A percentile compares a stretch with the other conserved stretches of the same genome.
These are phyloP conservation scores for Annona cherimola DNA, from an alignment of 164 flowering plant species.

Conservation along the genomic window DNA sequence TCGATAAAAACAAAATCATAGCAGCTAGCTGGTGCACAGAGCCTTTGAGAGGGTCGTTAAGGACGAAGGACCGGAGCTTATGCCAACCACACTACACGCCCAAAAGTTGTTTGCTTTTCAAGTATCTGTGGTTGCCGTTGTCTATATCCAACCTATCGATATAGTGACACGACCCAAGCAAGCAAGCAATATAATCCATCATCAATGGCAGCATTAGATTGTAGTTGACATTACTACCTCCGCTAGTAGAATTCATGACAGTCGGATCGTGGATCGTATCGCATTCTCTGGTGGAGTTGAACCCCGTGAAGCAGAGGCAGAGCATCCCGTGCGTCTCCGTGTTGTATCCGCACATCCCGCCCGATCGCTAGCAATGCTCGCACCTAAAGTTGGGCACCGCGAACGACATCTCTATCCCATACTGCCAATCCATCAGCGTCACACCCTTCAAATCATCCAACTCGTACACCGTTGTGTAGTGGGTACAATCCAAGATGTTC, in stretches of 20 bases:
- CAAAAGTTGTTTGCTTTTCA: too few species aligned
- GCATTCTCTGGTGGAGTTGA: conserved; percentile 65
- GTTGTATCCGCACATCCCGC: conserved; percentile 84
- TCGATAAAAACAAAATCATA: too few species aligned
- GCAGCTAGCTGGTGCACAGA: too few species aligned
- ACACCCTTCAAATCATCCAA: conserved; percentile 47
- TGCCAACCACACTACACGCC: too few species aligned
- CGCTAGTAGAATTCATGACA: not conserved
- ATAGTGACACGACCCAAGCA: too few species aligned
- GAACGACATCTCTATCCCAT: conserved; percentile 64
- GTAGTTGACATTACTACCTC: not conserved
- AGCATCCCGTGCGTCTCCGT: conserved; percentile 53
- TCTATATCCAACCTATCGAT: too few species aligned
- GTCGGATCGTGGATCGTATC: conserved; percentile 30
- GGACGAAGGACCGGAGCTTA: too few species aligned
- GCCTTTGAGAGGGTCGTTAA: too few species aligned
- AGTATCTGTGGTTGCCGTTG: too few species aligned
- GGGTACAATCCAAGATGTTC: conserved; percentile 81
- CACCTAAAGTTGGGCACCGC: conserved; percentile 66
- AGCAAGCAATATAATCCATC: too few species aligned
- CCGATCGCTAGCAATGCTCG: conserved; percentile 50
- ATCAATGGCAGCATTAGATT: not conserved
- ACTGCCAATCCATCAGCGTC: conserved; percentile 74
- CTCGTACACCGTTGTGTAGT: conserved; percentile 59
- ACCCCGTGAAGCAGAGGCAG: conserved; percentile 50